Conservation (phyloP, 345 rosid genomes). For the Erodium maritimum region DNA sequence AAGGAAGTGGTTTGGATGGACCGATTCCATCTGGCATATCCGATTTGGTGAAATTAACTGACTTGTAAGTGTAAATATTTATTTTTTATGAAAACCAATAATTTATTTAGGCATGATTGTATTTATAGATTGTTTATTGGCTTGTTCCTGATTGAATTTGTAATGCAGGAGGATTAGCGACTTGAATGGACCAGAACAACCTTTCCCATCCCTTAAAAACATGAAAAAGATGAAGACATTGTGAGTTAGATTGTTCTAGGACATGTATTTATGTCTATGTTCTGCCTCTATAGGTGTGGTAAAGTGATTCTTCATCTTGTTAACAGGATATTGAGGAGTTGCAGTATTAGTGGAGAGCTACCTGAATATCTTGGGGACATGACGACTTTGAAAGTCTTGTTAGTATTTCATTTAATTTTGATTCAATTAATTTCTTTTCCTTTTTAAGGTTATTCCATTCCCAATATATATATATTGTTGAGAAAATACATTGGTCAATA, state of each 20-base stretch:
- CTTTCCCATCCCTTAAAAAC: not conserved
- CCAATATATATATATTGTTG: not conserved
- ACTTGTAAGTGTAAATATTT: constrained; percentile 2
- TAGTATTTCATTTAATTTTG: constrained; percentile 12
- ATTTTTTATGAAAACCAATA: not conserved
- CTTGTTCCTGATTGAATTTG: not conserved
- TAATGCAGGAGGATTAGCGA: constrained; percentile 14
- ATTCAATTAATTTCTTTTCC: not conserved
- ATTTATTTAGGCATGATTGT: not conserved
- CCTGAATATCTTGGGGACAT: constrained; percentile 31
- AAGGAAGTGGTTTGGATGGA: constrained; percentile 14
- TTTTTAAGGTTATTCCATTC: not conserved
- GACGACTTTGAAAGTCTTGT: constrained; percentile 22
- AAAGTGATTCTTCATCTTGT: constrained; percentile 3
- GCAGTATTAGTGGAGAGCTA: constrained; percentile 33
- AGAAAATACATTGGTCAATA: not conserved
- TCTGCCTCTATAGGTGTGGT: not conserved
- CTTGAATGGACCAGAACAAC: not conserved
- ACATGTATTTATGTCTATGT: not conserved
- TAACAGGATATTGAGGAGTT: constrained; percentile 41
- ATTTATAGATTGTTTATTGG: not conserved
- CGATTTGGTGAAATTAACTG: not conserved
- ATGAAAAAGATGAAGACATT: not conserved
- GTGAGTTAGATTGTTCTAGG: constrained; percentile 2
- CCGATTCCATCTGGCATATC: constrained; percentile 10